Percentiles rank a stretch among this genome's conserved stretches.
Conservation (phyloP, 2,329 filamentous ascomycete species). For the Claviceps monticola region DNA sequence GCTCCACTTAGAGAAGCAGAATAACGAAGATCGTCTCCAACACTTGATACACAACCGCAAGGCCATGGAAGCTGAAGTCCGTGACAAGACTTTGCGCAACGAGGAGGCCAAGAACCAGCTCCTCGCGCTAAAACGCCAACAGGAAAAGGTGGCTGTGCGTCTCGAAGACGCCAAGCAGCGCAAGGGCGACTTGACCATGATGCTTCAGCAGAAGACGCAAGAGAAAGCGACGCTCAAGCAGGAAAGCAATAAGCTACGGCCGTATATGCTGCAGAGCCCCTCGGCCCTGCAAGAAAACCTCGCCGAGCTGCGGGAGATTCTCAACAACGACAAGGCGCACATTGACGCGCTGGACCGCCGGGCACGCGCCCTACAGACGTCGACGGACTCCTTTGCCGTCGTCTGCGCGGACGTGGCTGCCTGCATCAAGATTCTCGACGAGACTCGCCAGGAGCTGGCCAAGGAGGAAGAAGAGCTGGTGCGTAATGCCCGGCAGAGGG, state of each 20-base stretch:
- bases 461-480: slow-evolving; percentile 87
- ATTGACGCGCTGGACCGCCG: slow-evolving; percentile 81
- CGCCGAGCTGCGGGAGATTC: slow-evolving; percentile 64
- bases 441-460: slow-evolving; percentile 67
- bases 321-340: slow-evolving; percentile 65
- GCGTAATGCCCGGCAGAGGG: slow-evolving; percentile 66
- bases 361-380: slow-evolving; percentile 81
- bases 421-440: slow-evolving; percentile 79
- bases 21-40: slow-evolving; percentile 64
- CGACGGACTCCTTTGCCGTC: slow-evolving; percentile 74
- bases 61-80: slow-evolving; percentile 67
- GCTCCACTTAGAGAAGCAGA: slow-evolving; percentile 73
- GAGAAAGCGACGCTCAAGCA: slow-evolving; percentile 58
- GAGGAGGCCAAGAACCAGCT: slow-evolving; percentile 75
- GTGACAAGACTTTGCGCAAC: slow-evolving; percentile 74
- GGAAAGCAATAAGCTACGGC: slow-evolving; percentile 77
- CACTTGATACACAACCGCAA: slow-evolving; percentile 71
- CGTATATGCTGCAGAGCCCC: slow-evolving; percentile 84
- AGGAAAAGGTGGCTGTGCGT: slow-evolving; percentile 70
- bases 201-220: slow-evolving; percentile 59
- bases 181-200: slow-evolving; percentile 59
- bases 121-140: slow-evolving; percentile 65
- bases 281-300: slow-evolving; percentile 69
- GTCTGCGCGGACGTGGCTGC: slow-evolving; percentile 75
- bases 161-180: slow-evolving; percentile 72